Conservation (phyloP, 768 basidiomycete genomes). For the Sporobolomyces roseus region DNA sequence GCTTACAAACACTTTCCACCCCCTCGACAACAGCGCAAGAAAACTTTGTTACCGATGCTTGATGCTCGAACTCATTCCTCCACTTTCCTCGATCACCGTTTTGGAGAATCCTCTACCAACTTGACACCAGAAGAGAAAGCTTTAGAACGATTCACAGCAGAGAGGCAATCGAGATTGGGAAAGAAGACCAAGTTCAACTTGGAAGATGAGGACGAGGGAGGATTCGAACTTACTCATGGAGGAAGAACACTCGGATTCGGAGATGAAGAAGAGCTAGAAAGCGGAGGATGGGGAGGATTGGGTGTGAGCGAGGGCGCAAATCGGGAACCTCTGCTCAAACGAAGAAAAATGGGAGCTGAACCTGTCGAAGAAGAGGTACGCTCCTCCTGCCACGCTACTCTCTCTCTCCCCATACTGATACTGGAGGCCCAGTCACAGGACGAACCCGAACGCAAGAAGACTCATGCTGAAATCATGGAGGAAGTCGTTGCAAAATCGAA, state of each 20-base stretch:
- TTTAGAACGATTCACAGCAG: conserved; percentile 89
- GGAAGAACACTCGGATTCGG: conserved; percentile 44
- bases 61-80: conserved; percentile 75
- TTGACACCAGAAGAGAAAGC: conserved; percentile 96
- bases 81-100: conserved; percentile 85
- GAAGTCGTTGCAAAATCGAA: conserved; percentile 98
- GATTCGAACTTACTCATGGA: conserved; percentile 43
- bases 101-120: conserved; percentile 88
- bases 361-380: conserved; percentile 22
- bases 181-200: conserved; percentile 79
- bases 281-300: conserved; percentile 39
- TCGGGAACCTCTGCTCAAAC: conserved; percentile 31
- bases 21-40: conserved; percentile 64
- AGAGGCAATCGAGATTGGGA: conserved; percentile 61
- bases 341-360: conserved; percentile 32
- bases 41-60: conserved; percentile 78
- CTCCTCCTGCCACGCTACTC: too few relatives aligned
- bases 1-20: background rate
- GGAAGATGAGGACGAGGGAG: conserved; percentile 59
- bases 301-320: conserved; percentile 32
- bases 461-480: conserved; percentile 93
- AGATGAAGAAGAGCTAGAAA: conserved; percentile 59
- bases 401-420: background rate
- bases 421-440: conserved; percentile 10
- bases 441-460: conserved; percentile 65